phyloP scores from a whole-genome alignment of 148 eudicot genomes.

The Dysphania ambrosioides region DNA sequence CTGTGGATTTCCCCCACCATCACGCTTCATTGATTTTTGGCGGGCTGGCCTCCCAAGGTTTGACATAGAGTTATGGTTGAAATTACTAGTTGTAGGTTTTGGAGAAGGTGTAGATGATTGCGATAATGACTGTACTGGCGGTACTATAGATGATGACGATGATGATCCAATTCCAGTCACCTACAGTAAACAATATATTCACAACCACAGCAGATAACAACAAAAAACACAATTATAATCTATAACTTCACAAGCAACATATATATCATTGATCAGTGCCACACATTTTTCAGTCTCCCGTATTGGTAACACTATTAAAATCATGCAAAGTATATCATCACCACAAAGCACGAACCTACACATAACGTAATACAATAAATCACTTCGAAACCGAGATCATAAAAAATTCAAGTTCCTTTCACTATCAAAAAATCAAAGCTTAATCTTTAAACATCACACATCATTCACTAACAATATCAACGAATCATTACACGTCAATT shows the following conservation, averaged over 20 bases:
- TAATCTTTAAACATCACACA: background rate
- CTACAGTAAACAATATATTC: conserved; percentile 29
- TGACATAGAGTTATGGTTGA: conserved; percentile 36
- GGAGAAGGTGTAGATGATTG: conserved; percentile 24
- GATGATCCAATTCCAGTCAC: conserved; percentile 39
- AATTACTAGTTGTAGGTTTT: conserved; percentile 37
- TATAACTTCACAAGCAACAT: background rate
- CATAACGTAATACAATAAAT: background rate
- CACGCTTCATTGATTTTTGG: conserved; percentile 61
- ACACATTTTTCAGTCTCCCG: too few relatives aligned
- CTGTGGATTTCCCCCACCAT: conserved; percentile 47
- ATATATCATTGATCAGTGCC: too few relatives aligned
- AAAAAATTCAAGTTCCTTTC: background rate
- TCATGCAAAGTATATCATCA: too few relatives aligned
- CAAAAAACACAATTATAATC: too few relatives aligned
- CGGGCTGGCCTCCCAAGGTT: conserved; percentile 51
- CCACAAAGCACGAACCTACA: background rate
- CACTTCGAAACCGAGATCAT: background rate
- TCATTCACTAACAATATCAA: background rate
- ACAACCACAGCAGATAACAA: background rate
- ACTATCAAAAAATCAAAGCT: background rate
- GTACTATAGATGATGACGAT: conserved; percentile 22
- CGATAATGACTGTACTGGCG: conserved; percentile 13
- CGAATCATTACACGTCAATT: too few relatives aligned
- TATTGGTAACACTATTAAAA: too few relatives aligned